Percentiles rank a stretch among this genome's conserved stretches.
phyloP scores from a whole-genome alignment of 2,329 filamentous ascomycete genomes.

The Diaporthe sp. region DNA sequence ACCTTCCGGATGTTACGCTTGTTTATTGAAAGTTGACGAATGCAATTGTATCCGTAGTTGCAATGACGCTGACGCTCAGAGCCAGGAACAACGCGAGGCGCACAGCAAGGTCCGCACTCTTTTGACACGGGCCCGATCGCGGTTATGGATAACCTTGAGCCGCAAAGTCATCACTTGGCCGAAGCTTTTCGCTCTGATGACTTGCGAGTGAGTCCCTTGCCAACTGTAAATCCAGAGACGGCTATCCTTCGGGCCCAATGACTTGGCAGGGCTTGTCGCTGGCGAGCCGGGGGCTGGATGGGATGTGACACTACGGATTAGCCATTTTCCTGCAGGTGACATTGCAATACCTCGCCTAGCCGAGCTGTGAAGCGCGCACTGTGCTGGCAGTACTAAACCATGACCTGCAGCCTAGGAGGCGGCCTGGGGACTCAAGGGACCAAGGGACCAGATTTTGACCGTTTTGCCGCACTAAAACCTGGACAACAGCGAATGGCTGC shows the following conservation, averaged over 20 bases:
- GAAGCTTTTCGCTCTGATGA: not conserved
- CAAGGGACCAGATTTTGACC: not conserved
- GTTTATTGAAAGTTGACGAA: conserved; percentile 13
- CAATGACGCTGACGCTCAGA: conserved; percentile 3
- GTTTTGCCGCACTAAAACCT: conserved; percentile 25
- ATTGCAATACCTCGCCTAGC: conserved; percentile 22
- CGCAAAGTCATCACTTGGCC: conserved; percentile 5
- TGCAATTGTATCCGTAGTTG: not conserved
- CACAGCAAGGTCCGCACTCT: conserved; percentile 2
- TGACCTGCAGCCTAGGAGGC: conserved; percentile 34
- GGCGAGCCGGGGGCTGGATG: conserved; percentile 18
- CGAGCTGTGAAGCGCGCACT: conserved; percentile 17
- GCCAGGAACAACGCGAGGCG: conserved; percentile 16
- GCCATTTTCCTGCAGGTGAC: conserved; percentile 32
- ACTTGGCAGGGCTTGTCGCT: conserved; percentile 23
- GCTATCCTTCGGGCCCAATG: conserved; percentile 8
- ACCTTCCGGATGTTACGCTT: conserved; percentile 33
- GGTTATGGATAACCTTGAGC: conserved; percentile 2
- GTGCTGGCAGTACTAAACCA: conserved; percentile 15
- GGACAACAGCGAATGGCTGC: conserved; percentile 9
- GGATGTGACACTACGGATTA: conserved; percentile 27
- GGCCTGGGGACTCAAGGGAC: not conserved
- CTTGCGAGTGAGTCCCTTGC: not conserved
- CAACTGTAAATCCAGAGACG: not conserved
- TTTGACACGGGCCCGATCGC: not conserved